Evolutionary conservation across 139 green algal species (phyloP).

Genomic region (Zygnema circumcarinatum): DNA sequence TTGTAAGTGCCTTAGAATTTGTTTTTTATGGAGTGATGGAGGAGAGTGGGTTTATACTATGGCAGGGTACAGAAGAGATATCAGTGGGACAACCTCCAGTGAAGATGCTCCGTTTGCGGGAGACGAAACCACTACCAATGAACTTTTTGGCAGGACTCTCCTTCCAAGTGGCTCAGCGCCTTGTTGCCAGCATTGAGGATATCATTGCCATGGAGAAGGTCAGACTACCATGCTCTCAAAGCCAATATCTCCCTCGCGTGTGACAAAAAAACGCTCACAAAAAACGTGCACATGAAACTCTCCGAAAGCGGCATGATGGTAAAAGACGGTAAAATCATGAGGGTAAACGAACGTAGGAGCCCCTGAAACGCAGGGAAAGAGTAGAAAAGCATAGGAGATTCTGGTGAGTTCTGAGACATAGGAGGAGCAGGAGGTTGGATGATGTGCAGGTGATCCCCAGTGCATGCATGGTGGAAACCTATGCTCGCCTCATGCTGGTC

Average conservation of each 20-base stretch:
- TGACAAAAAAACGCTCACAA: too few species aligned
- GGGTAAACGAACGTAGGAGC: too few species aligned
- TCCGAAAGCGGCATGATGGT: too few species aligned
- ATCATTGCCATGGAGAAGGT: conserved; percentile 19
- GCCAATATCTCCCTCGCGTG: too few species aligned
- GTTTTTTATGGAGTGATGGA: background rate
- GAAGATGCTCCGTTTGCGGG: background rate
- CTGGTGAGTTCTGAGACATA: too few species aligned
- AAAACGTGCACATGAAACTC: too few species aligned
- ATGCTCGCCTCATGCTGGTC: conserved; percentile 36
- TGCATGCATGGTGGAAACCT: conserved; percentile 40
- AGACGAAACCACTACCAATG: conserved; percentile 18
- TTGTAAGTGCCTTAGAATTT: too few species aligned
- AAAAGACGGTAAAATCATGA: too few species aligned
- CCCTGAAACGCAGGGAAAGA: too few species aligned
- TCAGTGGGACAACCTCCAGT: background rate
- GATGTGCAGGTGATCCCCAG: conserved; percentile 14
- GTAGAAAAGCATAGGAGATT: too few species aligned
- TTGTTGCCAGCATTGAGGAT: conserved; percentile 27
- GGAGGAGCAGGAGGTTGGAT: background rate
- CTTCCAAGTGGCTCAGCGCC: conserved; percentile 20
- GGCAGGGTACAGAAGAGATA: background rate
- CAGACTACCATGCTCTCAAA: too few species aligned
- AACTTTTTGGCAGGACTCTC: conserved; percentile 24
- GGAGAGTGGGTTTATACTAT: background rate